phyloP scores from a whole-genome alignment of 345 rosid genomes.

The Odontarrhena argentea region DNA sequence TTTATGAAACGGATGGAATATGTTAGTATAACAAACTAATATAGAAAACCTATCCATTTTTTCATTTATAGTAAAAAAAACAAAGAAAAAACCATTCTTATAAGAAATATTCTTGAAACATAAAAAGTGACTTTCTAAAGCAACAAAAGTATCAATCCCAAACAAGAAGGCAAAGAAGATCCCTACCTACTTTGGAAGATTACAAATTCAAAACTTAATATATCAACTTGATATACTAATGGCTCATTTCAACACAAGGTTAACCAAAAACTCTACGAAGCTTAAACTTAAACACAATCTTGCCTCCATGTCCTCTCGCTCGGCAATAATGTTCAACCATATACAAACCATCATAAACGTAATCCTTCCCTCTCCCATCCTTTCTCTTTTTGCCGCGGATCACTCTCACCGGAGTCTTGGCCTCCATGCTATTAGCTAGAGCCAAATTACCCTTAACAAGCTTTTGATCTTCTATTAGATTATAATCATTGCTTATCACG shows the following conservation, averaged over 20 bases:
- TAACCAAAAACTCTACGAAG: conserved; percentile 62
- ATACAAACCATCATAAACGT: conserved; percentile 80
- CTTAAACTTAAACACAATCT: conserved; percentile 64
- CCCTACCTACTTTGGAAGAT: too few relatives aligned
- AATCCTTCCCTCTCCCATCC: conserved; percentile 44
- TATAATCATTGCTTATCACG: conserved; percentile 45
- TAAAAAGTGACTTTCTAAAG: too few relatives aligned
- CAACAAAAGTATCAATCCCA: too few relatives aligned
- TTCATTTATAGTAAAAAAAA: too few relatives aligned
- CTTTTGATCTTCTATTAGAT: conserved; percentile 69
- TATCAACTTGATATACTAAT: background rate
- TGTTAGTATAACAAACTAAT: too few relatives aligned
- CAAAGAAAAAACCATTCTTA: too few relatives aligned
- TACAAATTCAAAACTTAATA: too few relatives aligned
- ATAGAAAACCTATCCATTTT: too few relatives aligned
- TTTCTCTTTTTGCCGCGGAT: conserved; percentile 51
- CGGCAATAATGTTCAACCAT: conserved; percentile 59
- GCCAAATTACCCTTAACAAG: conserved; percentile 78
- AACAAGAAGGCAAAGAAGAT: too few relatives aligned
- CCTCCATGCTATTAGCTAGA: conserved; percentile 55
- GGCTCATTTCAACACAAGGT: conserved; percentile 22
- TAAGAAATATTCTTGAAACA: too few relatives aligned
- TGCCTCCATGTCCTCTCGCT: conserved; percentile 60
- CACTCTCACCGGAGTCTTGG: conserved; percentile 69
- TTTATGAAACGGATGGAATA: too few relatives aligned